phyloP scores from a whole-genome alignment of 1,284 basidiomycete species.

The Ceraceosorus guamensis region DNA sequence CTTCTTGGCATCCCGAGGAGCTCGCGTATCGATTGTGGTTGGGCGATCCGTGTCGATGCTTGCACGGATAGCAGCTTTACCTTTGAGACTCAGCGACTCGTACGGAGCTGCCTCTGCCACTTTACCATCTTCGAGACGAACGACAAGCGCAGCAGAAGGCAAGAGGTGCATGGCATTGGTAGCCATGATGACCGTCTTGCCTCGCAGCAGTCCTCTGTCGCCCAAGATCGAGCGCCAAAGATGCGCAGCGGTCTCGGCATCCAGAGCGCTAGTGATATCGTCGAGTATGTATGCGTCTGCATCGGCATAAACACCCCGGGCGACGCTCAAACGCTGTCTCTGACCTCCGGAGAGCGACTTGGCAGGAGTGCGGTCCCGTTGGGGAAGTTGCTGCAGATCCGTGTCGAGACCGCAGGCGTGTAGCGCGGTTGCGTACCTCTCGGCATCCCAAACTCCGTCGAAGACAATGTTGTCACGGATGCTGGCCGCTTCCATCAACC shows the following conservation, averaged over 20 bases:
- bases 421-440: conserved; percentile 5
- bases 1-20: conserved; percentile 1
- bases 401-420: conserved; percentile 3
- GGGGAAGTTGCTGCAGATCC: conserved; percentile 2
- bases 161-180: conserved; percentile 32
- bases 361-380: conserved; percentile 6
- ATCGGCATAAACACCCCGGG: conserved; percentile 13
- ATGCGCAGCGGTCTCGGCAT: conserved; percentile 13
- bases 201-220: conserved; percentile 14
- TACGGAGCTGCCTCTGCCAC: conserved; percentile 25
- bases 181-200: conserved; percentile 29
- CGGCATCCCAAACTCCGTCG: conserved; percentile 62
- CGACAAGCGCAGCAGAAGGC: conserved; percentile 14
- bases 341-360: conserved; percentile 16
- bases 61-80: conserved; percentile 23
- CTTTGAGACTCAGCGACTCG: conserved; percentile 24
- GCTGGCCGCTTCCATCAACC: conserved; percentile 57
- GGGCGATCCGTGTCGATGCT: conserved; percentile 17
- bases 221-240: conserved; percentile 28
- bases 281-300: conserved; percentile 10
- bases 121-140: conserved; percentile 25
- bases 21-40: conserved; percentile 3
- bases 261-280: conserved; percentile 12
- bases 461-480: conserved; percentile 55
- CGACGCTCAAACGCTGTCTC: conserved; percentile 8